Evolutionary conservation across 2,329 filamentous ascomycete species (phyloP).

Genomic region (Botryosphaeria dothidea): DNA sequence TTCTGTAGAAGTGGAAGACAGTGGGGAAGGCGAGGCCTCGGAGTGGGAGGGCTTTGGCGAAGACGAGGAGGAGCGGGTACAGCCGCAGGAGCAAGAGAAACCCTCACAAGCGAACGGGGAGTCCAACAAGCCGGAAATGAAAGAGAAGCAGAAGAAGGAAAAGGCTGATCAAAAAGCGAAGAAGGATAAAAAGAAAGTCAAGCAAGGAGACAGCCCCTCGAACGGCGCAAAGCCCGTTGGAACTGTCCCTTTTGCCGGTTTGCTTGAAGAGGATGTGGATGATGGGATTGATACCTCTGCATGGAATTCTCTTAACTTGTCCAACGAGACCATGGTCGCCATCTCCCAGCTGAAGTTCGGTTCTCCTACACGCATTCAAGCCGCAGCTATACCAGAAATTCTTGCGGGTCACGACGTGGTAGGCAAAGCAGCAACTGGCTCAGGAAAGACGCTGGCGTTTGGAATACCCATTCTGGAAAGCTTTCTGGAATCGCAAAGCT

Average conservation of each 20-base stretch:
- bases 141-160: constrained; percentile 22
- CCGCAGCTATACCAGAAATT: constrained; percentile 76
- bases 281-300: constrained; percentile 71
- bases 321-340: constrained; percentile 68
- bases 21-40: constrained; percentile 27
- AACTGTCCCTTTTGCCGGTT: constrained; percentile 55
- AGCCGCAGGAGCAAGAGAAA: constrained; percentile 26
- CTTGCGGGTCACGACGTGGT: constrained; percentile 85
- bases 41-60: constrained; percentile 36
- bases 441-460: constrained; percentile 94
- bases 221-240: constrained; percentile 39
- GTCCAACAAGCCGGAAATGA: constrained; percentile 23
- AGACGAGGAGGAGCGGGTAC: constrained; percentile 34
- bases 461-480: constrained; percentile 88
- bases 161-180: constrained; percentile 26
- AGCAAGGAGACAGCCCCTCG: constrained; percentile 29
- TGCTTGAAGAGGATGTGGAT: constrained; percentile 55
- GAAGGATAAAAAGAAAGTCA: constrained; percentile 29
- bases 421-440: constrained; percentile 94
- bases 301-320: constrained; percentile 76
- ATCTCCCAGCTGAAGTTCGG: constrained; percentile 78
- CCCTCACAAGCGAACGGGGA: constrained; percentile 18
- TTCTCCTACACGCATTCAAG: constrained; percentile 81
- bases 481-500: constrained; percentile 58
- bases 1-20: constrained; percentile 17